A percentile compares a stretch with the other conserved stretches of the same genome.
Conservation (phyloP, 441 rosid genomes). For the Metrosideros polymorpha region DNA sequence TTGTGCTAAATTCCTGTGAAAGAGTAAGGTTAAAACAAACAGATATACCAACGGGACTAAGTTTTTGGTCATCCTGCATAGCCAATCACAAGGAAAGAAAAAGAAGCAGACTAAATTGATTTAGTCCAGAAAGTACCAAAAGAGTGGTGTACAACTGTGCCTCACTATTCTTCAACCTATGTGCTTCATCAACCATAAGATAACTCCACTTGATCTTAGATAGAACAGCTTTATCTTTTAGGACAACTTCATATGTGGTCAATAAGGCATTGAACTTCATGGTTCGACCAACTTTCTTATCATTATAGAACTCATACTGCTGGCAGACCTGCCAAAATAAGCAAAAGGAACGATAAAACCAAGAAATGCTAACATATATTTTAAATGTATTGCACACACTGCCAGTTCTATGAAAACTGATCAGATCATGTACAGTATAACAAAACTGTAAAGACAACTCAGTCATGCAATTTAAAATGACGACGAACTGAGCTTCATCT, state of each 20-base stretch:
- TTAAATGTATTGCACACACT: neutral
- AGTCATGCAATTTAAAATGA: neutral
- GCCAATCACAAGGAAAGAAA: neutral
- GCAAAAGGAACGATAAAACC: neutral
- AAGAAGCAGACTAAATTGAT: neutral
- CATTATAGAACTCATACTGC: conserved; percentile 89
- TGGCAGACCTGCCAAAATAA: conserved; percentile 72
- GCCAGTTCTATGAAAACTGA: neutral
- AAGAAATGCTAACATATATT: neutral
- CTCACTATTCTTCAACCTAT: conserved; percentile 96
- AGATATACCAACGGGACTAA: neutral
- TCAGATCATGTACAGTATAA: neutral
- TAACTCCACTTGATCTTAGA: conserved; percentile 98
- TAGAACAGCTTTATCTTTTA: conserved; percentile 90
- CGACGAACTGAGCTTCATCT: neutral
- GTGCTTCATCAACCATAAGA: conserved; percentile 99
- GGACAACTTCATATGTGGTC: conserved; percentile 98
- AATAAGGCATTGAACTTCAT: conserved; percentile 83
- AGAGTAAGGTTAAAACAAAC: conserved; percentile 1
- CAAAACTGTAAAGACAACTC: neutral
- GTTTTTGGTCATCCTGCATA: neutral
- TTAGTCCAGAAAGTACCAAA: conserved; percentile 37
- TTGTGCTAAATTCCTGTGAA: conserved; percentile 90
- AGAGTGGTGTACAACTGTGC: conserved; percentile 98
- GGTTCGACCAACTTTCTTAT: conserved; percentile 77